These are phyloP conservation scores for Ustulina deusta DNA, from an alignment of 2,329 filamentous ascomycete genomes.

Conservation along the genomic window DNA sequence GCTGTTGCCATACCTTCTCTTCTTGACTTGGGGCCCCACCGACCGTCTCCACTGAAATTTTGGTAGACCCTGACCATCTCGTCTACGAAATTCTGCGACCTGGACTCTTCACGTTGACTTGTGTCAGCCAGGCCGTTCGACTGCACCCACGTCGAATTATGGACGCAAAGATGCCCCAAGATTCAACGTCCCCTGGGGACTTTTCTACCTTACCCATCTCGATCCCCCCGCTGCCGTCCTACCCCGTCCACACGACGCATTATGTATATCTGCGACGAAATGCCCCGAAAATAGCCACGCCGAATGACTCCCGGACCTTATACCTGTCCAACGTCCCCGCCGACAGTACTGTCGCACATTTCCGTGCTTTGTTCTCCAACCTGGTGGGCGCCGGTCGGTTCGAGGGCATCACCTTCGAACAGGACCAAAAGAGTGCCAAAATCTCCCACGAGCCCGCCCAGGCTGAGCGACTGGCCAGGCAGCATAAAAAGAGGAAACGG, in stretches of 20 bases:
- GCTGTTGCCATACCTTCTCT: neutral
- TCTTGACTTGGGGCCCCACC: neutral
- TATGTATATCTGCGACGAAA: slow-evolving; percentile 90
- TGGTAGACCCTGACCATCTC: neutral
- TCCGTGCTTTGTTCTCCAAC: slow-evolving; percentile 79
- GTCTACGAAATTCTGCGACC: neutral
- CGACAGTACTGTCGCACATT: slow-evolving; percentile 81
- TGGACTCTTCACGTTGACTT: neutral
- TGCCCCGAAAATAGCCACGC: slow-evolving; percentile 79
- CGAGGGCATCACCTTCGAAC: slow-evolving; percentile 81
- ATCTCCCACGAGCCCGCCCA: slow-evolving; percentile 60
- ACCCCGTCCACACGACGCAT: slow-evolving; percentile 74
- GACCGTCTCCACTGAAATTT: slow-evolving; percentile 27
- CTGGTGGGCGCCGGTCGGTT: slow-evolving; percentile 83
- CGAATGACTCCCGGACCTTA: slow-evolving; percentile 80
- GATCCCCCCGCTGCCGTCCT: slow-evolving; percentile 73
- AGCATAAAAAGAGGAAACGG: slow-evolving; percentile 65
- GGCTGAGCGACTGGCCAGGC: slow-evolving; percentile 55
- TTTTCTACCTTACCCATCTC: slow-evolving; percentile 78
- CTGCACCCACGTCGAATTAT: neutral
- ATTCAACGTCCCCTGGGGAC: slow-evolving; percentile 63
- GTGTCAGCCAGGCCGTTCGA: slow-evolving; percentile 1
- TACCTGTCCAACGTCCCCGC: slow-evolving; percentile 92
- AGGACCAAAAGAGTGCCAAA: slow-evolving; percentile 59
- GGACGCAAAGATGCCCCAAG: slow-evolving; percentile 50